Evolutionary conservation across 108 stramenopile genomes (phyloP), one percentile per base, ranked within the genome.

Genomic region (Cyclotella baltica): DNA sequence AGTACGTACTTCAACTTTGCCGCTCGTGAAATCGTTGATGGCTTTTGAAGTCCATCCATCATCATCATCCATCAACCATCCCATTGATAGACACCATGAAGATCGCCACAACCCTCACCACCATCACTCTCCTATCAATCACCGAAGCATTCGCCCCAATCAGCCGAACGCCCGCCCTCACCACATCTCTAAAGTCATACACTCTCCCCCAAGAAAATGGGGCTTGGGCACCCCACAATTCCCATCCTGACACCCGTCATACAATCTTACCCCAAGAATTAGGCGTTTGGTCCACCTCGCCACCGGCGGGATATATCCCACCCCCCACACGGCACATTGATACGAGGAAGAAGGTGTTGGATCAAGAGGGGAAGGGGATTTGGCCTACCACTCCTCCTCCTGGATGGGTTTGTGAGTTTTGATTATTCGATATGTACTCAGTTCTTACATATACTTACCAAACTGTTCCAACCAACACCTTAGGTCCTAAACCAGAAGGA

Each of bases 171-270:
- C 3, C 77, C 20, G 11, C 34, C 27, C 23, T 28, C 23, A 4
- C 27, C 6, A 56, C 61, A 22, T 40, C 62, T n/a, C n/a, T 40
- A 59, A 25, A 55, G 29, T 10, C 51, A 52, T 52, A 19, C 51
- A 52, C 51, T 20, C 51, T 52, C 51, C 51, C 51, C 51, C 51
- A 52, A 52, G 51, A 52, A 52, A 52, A 52, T n/a, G 51, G 51
- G n/a, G 51, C 51, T n/a, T 52, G 51, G 51, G 51, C 11, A 52
- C n/a, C 51, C 51, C n/a, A 31, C 29, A 4, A 27, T 9, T 5
- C 25, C 29, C 57, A 58, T 59, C 48, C 62, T 25, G 68, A 78
- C 69, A 78, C 77, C 27, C 62, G 70, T 2, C 77, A 71, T 37
- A 52, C 68, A 22, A 56, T 71, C 29, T 27, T 62, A 30, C 34